Evolutionary conservation across 768 basidiomycete genomes (phyloP).

Genomic region (Omphalotus guepiniiformis): DNA sequence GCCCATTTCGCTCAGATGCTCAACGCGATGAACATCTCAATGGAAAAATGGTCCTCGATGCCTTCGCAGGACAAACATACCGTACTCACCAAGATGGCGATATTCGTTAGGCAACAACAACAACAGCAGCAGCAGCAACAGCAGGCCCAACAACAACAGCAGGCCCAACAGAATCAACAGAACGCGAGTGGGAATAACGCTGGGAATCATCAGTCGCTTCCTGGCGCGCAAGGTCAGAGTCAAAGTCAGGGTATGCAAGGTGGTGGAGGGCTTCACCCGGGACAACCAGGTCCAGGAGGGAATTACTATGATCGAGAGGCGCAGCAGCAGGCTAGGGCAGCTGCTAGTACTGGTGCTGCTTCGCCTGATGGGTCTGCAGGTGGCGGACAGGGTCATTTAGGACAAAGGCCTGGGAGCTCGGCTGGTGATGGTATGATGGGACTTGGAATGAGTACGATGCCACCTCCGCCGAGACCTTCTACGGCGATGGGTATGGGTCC

Average conservation of each 20-base stretch:
- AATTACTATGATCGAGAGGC: not conserved
- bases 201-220: not conserved
- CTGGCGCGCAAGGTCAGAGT: no score
- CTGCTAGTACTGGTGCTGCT: no score
- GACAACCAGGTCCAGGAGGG: no score
- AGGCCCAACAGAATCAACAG: not conserved
- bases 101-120: not conserved
- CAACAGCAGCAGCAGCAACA: constrained; percentile 6
- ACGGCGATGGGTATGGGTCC: constrained; percentile 3
- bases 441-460: constrained; percentile 4
- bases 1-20: not conserved
- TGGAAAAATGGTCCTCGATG: not conserved
- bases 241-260: constrained; percentile 3
- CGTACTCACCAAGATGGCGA: not conserved
- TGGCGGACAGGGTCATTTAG: not conserved
- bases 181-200: not conserved
- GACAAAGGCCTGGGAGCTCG: constrained; percentile 2
- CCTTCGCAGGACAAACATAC: not conserved
- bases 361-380: not conserved
- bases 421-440: constrained; percentile 1
- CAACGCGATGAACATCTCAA: not conserved
- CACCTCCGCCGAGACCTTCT: constrained; percentile 6
- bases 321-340: not conserved
- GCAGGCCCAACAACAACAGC: constrained; percentile 1
- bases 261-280: not conserved